phyloP scores from a whole-genome alignment of 108 stramenopile genomes.

The Mayamaea pseudoterrestris region DNA sequence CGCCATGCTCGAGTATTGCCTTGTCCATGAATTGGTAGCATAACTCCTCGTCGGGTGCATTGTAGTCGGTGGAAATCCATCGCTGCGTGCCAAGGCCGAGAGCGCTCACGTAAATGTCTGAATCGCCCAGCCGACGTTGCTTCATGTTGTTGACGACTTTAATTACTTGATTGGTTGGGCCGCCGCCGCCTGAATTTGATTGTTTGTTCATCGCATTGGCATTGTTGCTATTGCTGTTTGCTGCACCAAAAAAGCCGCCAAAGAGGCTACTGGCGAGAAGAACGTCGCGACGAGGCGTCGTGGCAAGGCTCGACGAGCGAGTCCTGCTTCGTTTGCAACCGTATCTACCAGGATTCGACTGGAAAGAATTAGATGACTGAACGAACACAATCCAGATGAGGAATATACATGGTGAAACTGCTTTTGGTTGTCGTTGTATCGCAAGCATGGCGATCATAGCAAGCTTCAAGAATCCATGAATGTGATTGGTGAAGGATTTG shows the following conservation, averaged over 20 bases:
- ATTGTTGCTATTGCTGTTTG: no score
- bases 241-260: neutral
- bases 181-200: constrained; percentile 8
- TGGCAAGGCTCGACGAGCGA: no score
- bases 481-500: no score
- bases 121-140: constrained; percentile 57
- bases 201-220: neutral
- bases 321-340: no score
- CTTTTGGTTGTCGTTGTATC: no score
- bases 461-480: no score
- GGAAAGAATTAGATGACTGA: no score
- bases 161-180: constrained; percentile 57
- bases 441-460: no score
- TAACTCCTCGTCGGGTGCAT: constrained; percentile 55
- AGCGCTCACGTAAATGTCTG: constrained; percentile 71
- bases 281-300: neutral
- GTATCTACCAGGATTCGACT: no score
- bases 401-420: no score
- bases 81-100: constrained; percentile 71
- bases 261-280: neutral
- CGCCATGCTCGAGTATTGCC: constrained; percentile 60
- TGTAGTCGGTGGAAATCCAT: constrained; percentile 69
- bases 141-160: constrained; percentile 70
- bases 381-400: no score
- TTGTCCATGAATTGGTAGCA: constrained; percentile 72